These are phyloP conservation scores for Borovskyia barvae DNA, from an alignment of 208 protist genomes.

Conservation along the genomic window DNA sequence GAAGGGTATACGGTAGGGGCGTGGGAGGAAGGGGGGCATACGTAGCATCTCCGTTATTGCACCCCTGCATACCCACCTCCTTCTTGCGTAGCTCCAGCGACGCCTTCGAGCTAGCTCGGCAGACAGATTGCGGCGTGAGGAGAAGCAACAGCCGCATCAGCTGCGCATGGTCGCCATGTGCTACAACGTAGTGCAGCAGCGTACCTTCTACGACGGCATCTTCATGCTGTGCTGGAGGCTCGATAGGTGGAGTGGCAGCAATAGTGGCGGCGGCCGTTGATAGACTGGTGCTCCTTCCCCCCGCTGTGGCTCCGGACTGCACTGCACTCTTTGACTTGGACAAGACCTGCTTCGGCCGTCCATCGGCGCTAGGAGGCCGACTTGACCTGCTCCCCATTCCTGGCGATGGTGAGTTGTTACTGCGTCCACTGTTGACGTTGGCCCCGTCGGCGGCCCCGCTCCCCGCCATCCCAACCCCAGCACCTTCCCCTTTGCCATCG, in stretches of 20 bases:
- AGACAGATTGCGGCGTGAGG: too few species aligned
- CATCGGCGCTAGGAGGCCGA: neutral
- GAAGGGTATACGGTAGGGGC: conserved; percentile 20
- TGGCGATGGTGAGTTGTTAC: neutral
- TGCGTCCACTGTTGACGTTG: conserved; percentile 1
- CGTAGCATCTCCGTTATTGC: neutral
- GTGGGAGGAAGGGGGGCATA: neutral
- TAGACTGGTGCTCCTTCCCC: neutral
- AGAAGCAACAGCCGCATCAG: conserved; percentile 60
- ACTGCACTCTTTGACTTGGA: neutral
- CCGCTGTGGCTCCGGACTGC: neutral
- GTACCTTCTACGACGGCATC: conserved; percentile 28
- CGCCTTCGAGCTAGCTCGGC: too few species aligned
- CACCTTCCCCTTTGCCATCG: neutral
- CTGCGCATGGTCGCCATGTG: conserved; percentile 49
- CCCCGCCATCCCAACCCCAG: neutral
- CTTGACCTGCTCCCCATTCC: neutral
- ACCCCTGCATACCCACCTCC: neutral
- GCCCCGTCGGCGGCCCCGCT: neutral
- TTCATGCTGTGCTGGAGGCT: conserved; percentile 4
- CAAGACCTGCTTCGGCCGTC: neutral
- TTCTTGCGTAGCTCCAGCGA: neutral
- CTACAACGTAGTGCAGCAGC: conserved; percentile 75
- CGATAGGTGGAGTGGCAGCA: neutral
- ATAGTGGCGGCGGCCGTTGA: neutral